Base-by-base conservation (phyloP, 148 eudicot genomes). In the Nepenthes mirabilis region DNA sequence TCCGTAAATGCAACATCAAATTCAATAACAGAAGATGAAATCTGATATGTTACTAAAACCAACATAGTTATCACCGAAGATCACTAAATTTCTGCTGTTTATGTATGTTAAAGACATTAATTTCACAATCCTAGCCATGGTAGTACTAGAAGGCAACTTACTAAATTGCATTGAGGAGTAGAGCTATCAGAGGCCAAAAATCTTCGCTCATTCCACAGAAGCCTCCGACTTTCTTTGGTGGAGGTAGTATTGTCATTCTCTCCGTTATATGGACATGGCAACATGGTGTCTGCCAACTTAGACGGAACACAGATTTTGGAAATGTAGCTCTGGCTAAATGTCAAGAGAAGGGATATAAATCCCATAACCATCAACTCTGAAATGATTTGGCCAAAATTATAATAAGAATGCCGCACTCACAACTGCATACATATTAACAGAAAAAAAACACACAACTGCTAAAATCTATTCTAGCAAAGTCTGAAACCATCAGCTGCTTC, bases 351-450 rank as follows among this genome's bases (percentile, higher is more conserved):
- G 34, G 97, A 91, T 51, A 91, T 91, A 77, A 91, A 91, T 58
- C 97, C 97, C 57, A 91, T 75, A 52, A 88, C 60, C 97, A 91
- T 91, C 88, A 91, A 72, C 79, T 91, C 97, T 91, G 82, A 78
- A 69, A 50, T 43, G 43, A 55, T 40, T 23, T 23, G 23, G 23
- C 23, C 23, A 23, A 23, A 23, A 23, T 23, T 23, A 23, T 23
- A 23, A 23, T 23, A 23, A 23, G 23, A 23, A 23, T 23, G 23
- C 23, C 23, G 23, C 23, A 23, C 23, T 23, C 23, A 23, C 23
- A 23, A 23, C 23, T 23, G 23, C 23, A 23, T 23, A 23, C 23
- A 23, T 23, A 23, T 23, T 23, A 23, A 23, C 23, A 23, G 23
- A 23, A 23, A 23, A 23, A 23, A 23, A 23, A 23, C 23, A 23